Base-by-base conservation (phyloP, 805 yeast species). In the Tetrapisispora pingtungensis region DNA sequence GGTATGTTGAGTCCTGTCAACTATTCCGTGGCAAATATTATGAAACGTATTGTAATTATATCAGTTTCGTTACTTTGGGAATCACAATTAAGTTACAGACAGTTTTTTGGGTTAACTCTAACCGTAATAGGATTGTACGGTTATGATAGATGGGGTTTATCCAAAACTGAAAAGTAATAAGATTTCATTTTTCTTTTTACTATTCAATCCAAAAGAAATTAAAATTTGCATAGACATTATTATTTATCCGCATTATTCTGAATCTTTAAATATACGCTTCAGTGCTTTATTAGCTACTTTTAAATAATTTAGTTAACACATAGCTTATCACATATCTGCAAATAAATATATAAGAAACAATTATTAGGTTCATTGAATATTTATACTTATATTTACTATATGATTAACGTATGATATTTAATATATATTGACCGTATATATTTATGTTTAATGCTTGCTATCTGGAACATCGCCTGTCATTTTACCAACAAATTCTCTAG, bases 11-110 rank as follows among this genome's bases (percentile, higher is more conserved):
- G 81, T n/a, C 84, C 93, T 4, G 82, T 84, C 39, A 81, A 81
- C 57, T 84, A 84, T 61, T 80, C 87, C 34, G 80, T 84, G 56
- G 93, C 89, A 27, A 84, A 80, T 59, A 83, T 84, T 41, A 60
- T 82, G 63, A 84, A 84, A 55, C 68, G 90, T 55, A 83, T 84
- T 45, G 76, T 80, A 26, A 81, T 83, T 39, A 84, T 84, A 44
- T 62, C 77, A 19, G 75, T 78, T 49, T 80, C 88, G 1, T 73
- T 84, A 46, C 44, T 79, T 1, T 73, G 82, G 71, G 90, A 83
- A 59, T 75, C 79, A 27, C 66, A 64, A 47, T 56, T 71, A 34
- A 61, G 59, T 27, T 45, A 57, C 14, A 49, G 56, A 17, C 81
- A 77, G 57, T 64, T 73, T 41, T 34, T 68, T 15, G 89, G 89